phyloP scores from a whole-genome alignment of 768 basidiomycete genomes.

The Lactarius tabidus region DNA sequence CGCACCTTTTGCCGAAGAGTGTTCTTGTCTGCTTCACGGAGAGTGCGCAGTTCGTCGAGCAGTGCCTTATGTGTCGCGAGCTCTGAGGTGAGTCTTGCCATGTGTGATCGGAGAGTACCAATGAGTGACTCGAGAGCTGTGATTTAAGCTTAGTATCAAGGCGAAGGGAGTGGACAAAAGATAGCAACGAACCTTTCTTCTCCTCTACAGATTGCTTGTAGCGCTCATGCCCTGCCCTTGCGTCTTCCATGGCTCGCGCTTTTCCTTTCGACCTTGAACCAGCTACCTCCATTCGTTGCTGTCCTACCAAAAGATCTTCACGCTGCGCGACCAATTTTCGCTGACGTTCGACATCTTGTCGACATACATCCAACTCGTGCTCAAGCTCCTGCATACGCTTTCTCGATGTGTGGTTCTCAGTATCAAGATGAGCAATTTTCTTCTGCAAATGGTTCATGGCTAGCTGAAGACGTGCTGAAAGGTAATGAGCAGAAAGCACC shows the following conservation, averaged over 20 bases:
- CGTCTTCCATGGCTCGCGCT: conserved; percentile 29
- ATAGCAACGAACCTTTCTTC: conserved; percentile 64
- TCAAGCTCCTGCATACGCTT: conserved; percentile 85
- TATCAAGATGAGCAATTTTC: conserved; percentile 69
- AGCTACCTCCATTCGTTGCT: conserved; percentile 21
- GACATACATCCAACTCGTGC: conserved; percentile 78
- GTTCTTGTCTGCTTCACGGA: conserved; percentile 59
- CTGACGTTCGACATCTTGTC: conserved; percentile 70
- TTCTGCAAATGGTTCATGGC: conserved; percentile 61
- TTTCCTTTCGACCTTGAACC: conserved; percentile 38
- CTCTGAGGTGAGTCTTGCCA: conserved; percentile 74
- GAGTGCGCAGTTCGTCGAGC: conserved; percentile 57
- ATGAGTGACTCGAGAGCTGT: conserved; percentile 81
- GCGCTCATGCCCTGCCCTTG: conserved; percentile 34
- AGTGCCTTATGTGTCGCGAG: conserved; percentile 72
- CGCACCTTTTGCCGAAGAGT: conserved; percentile 55
- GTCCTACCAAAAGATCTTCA: conserved; percentile 42
- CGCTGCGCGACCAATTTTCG: conserved; percentile 59
- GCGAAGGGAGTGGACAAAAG: not conserved
- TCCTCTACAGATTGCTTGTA: conserved; percentile 82
- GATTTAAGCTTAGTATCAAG: not conserved
- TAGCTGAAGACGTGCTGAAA: conserved; percentile 54
- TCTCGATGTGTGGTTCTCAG: conserved; percentile 77
- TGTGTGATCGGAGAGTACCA: conserved; percentile 63
- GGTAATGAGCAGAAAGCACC: not conserved